Evolutionary conservation across 2,329 filamentous ascomycete genomes (phyloP).

Genomic region (Aurifilum marmelostoma): DNA sequence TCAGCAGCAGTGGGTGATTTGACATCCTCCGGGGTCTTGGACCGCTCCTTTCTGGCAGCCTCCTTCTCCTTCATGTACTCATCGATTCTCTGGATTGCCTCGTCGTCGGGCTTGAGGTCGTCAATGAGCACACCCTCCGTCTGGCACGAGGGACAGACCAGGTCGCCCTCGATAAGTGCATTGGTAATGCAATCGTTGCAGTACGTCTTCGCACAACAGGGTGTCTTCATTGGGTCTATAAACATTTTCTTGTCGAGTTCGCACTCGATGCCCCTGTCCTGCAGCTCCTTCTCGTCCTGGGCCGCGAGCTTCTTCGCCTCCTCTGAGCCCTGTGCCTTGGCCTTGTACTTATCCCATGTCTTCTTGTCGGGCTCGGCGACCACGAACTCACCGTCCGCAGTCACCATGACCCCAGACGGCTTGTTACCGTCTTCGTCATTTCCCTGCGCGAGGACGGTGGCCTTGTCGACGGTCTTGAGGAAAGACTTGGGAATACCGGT

Average conservation of each 20-base stretch:
- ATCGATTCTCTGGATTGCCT: constrained; percentile 77
- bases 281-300: constrained; percentile 81
- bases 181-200: constrained; percentile 99
- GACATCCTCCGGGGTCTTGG: constrained; percentile 50
- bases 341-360: constrained; percentile 96
- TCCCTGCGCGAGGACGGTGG: constrained; percentile 72
- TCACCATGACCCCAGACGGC: constrained; percentile 92
- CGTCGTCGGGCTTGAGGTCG: constrained; percentile 82
- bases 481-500: constrained; percentile 97
- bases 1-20: constrained; percentile 36
- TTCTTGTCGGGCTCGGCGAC: constrained; percentile 94
- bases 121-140: constrained; percentile 91
- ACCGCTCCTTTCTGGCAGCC: constrained; percentile 52
- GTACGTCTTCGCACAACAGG: constrained; percentile 97
- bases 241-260: constrained; percentile 97
- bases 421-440: constrained; percentile 79
- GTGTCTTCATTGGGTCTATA: constrained; percentile 98
- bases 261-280: constrained; percentile 88
- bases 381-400: constrained; percentile 96
- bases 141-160: constrained; percentile 90
- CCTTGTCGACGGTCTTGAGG: constrained; percentile 93
- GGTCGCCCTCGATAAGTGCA: constrained; percentile 97
- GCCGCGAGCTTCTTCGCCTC: constrained; percentile 78
- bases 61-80: constrained; percentile 66
- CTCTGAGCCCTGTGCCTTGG: constrained; percentile 85